Percentiles rank a stretch among this genome's conserved stretches.
Conservation (phyloP, 345 rosid species). For the Gossypium herbaceum region DNA sequence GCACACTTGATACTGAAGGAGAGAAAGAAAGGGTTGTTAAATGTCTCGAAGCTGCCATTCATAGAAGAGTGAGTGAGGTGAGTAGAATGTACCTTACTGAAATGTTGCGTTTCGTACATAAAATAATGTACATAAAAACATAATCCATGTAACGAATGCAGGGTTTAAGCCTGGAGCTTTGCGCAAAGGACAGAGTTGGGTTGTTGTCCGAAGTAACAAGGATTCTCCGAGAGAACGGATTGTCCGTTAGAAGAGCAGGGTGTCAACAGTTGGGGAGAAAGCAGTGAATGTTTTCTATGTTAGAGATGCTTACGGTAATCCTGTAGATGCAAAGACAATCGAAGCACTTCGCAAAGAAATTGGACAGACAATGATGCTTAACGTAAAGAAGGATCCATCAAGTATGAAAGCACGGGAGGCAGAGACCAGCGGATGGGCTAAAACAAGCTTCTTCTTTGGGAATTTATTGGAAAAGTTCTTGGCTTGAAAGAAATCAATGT, state of each 20-base stretch:
- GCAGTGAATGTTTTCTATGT: slow-evolving; percentile 87
- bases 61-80: slow-evolving; percentile 88
- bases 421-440: slow-evolving; percentile 63
- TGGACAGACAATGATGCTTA: slow-evolving; percentile 77
- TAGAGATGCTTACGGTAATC: slow-evolving; percentile 7
- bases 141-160: slow-evolving; percentile 1
- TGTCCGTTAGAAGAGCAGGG: slow-evolving; percentile 78
- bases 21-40: slow-evolving; percentile 83
- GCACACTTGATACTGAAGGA: slow-evolving; percentile 71
- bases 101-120: not conserved
- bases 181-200: slow-evolving; percentile 63
- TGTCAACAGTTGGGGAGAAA: slow-evolving; percentile 79
- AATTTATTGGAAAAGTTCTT: slow-evolving; percentile 73
- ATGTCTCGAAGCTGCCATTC: slow-evolving; percentile 88
- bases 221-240: slow-evolving; percentile 77
- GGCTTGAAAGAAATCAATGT: slow-evolving; percentile 37
- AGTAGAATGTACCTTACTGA: slow-evolving; percentile 13
- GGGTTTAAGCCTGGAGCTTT: slow-evolving; percentile 60
- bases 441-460: slow-evolving; percentile 87
- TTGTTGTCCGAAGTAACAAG: slow-evolving; percentile 55
- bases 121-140: no score
- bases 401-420: slow-evolving; percentile 43
- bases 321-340: slow-evolving; percentile 53
- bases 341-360: slow-evolving; percentile 84
- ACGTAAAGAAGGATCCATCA: slow-evolving; percentile 66